Conservation (phyloP, 1,139 yeast species). For the Hanseniaspora gamundiae region DNA sequence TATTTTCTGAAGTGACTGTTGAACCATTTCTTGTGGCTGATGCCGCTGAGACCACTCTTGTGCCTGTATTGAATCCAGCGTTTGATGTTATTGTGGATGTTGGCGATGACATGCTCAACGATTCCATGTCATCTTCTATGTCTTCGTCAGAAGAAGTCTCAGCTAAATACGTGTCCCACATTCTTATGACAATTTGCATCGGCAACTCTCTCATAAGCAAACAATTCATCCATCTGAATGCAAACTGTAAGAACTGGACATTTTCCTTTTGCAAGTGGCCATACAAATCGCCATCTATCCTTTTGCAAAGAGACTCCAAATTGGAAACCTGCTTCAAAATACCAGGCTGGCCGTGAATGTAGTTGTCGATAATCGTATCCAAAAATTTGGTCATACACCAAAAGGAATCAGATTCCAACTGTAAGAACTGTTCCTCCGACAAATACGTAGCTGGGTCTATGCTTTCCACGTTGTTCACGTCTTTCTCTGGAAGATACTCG, state of each 20-base stretch:
- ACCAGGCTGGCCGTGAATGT: constrained; percentile 97
- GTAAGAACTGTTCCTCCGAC: constrained; percentile 41
- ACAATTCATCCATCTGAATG: constrained; percentile 99
- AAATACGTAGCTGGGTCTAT: constrained; percentile 51
- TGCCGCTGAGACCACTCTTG: background rate
- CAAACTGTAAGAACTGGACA: constrained; percentile 85
- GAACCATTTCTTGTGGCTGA: too few relatives aligned
- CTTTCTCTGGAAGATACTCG: constrained; percentile 37
- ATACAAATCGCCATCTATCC: constrained; percentile 66
- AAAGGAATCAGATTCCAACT: constrained; percentile 86
- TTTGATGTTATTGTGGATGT: background rate
- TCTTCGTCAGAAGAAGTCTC: constrained; percentile 38
- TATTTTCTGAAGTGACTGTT: background rate
- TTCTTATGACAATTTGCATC: constrained; percentile 65
- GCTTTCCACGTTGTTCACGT: constrained; percentile 30
- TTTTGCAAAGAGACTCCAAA: constrained; percentile 58
- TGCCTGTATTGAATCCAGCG: background rate
- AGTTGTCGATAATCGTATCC: constrained; percentile 92
- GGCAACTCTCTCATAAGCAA: constrained; percentile 85
- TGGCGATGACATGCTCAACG: background rate
- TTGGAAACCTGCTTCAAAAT: constrained; percentile 82
- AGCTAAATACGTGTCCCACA: constrained; percentile 96
- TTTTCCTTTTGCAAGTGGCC: constrained; percentile 69
- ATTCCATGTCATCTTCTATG: constrained; percentile 1
- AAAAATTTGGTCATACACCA: constrained; percentile 89